Conservation (phyloP, 2,329 filamentous ascomycete species). For the Nemania abortiva region DNA sequence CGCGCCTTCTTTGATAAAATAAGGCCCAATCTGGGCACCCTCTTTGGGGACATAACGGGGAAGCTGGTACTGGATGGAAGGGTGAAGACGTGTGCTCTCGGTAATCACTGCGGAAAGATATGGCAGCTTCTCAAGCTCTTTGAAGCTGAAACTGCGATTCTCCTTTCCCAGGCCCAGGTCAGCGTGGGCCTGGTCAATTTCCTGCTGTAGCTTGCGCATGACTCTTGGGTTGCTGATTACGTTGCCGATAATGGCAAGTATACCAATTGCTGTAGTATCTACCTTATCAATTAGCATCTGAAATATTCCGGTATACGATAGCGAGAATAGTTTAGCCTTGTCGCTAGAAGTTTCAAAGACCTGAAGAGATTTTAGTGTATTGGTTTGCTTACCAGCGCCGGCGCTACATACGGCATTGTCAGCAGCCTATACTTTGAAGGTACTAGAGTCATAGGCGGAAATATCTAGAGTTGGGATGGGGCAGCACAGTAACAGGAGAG, state of each 20-base stretch:
- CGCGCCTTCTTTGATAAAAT: neutral
- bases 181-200: constrained; percentile 1
- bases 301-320: neutral
- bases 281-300: neutral
- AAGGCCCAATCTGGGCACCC: neutral
- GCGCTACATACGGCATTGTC: neutral
- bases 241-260: neutral
- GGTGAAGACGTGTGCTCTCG: constrained; percentile 1
- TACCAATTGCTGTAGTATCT: neutral
- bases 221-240: neutral
- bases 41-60: neutral
- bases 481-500: neutral
- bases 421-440: neutral
- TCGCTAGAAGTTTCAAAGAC: neutral
- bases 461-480: neutral
- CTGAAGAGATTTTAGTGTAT: neutral
- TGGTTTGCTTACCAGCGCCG: neutral
- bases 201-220: neutral
- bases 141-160: neutral
- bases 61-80: neutral
- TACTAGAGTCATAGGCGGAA: neutral
- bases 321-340: neutral
- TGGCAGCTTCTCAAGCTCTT: neutral
- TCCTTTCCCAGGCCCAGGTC: neutral
- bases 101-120: neutral